phyloP scores from a whole-genome alignment of 1,284 basidiomycete genomes.

The Cystobasidium sp. region DNA sequence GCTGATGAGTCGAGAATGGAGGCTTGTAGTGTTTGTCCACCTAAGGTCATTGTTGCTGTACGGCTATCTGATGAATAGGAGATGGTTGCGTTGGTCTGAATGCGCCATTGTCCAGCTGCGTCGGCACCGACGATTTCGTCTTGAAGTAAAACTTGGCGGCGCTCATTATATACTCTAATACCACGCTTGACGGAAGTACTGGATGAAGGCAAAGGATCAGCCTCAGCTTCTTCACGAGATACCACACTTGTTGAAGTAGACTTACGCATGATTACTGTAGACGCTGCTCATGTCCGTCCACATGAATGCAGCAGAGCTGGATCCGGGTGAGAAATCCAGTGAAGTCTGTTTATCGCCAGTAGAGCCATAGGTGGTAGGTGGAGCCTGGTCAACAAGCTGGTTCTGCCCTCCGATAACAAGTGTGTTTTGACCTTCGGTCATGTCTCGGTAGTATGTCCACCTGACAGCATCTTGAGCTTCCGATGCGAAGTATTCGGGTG shows the following conservation, averaged over 20 bases:
- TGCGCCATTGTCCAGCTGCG: constrained; percentile 75
- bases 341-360: constrained; percentile 76
- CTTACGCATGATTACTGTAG: constrained; percentile 63
- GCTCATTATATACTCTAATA: constrained; percentile 80
- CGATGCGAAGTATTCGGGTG: constrained; percentile 43
- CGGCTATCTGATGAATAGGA: constrained; percentile 54
- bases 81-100: constrained; percentile 85
- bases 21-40: constrained; percentile 63
- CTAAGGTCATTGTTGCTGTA: constrained; percentile 70
- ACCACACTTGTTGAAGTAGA: constrained; percentile 52
- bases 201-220: not conserved
- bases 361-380: constrained; percentile 66
- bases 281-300: constrained; percentile 77
- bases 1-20: constrained; percentile 59
- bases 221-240: constrained; percentile 52
- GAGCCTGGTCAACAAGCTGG: constrained; percentile 72
- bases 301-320: constrained; percentile 81
- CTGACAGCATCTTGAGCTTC: constrained; percentile 67
- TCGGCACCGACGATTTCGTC: constrained; percentile 56
- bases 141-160: constrained; percentile 78
- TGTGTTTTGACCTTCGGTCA: constrained; percentile 91
- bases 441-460: constrained; percentile 94
- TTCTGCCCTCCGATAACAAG: constrained; percentile 77
- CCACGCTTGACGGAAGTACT: constrained; percentile 69
- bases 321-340: constrained; percentile 66